phyloP scores from a whole-genome alignment of 192 early-diverging fungal genomes.

The Helicostylum pulchrum region DNA sequence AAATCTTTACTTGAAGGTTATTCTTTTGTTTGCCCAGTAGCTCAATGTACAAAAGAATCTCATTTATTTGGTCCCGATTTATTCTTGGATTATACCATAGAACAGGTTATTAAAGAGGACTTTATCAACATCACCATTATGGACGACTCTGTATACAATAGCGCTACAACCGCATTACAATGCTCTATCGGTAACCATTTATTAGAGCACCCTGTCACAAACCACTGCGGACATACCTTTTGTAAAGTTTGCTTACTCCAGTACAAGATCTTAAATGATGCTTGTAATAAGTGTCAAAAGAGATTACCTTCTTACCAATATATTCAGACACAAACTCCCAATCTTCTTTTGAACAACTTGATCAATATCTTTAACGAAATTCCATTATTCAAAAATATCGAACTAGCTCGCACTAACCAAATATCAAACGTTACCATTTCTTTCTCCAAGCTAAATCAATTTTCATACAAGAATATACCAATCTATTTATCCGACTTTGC shows the following conservation, averaged over 20 bases:
- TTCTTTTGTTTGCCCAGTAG: constrained; percentile 8
- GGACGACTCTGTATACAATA: neutral
- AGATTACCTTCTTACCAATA: constrained; percentile 4
- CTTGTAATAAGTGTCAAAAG: constrained; percentile 7
- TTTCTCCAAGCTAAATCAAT: neutral
- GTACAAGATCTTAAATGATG: neutral
- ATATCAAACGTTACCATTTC: neutral
- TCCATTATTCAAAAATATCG: no score
- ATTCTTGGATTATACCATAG: neutral
- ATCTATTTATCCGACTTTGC: constrained; percentile 1
- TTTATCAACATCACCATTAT: neutral
- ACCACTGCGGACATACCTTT: constrained; percentile 21
- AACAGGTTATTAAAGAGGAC: neutral
- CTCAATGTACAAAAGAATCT: neutral
- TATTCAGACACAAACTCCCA: neutral
- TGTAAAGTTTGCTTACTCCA: constrained; percentile 16
- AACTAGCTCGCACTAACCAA: neutral
- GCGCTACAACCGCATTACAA: neutral
- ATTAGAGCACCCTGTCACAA: constrained; percentile 7
- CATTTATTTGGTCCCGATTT: constrained; percentile 16
- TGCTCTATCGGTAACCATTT: constrained; percentile 5
- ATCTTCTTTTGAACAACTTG: neutral
- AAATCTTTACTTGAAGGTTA: neutral
- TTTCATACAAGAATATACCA: neutral
- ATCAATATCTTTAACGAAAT: neutral